These are phyloP conservation scores for Coelastrella sp. DNA, from an alignment of 139 green algal genomes.

Conservation along the genomic window DNA sequence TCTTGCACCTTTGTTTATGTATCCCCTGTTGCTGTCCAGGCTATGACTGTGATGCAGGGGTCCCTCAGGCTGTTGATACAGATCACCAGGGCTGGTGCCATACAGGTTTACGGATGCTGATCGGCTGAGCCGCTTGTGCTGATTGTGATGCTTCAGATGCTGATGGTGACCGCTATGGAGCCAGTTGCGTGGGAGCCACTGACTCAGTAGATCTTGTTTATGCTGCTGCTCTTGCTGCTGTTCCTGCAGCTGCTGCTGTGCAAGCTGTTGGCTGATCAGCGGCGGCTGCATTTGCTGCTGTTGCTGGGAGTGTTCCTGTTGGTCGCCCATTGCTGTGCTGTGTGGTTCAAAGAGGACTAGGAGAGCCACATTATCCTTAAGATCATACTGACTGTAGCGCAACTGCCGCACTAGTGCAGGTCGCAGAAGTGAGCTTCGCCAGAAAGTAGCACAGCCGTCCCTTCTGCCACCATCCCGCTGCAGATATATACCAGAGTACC, in stretches of 20 bases:
- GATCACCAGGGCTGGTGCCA: background rate
- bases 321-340: slow-evolving; percentile 7
- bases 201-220: slow-evolving; percentile 21
- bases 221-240: slow-evolving; percentile 15
- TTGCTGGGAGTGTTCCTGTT: background rate
- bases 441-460: slow-evolving; percentile 85
- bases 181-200: slow-evolving; percentile 38
- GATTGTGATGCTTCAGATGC: background rate
- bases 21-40: background rate
- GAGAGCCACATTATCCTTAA: slow-evolving; percentile 89
- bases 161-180: slow-evolving; percentile 1
- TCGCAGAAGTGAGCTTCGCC: slow-evolving; percentile 59
- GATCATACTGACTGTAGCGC: slow-evolving; percentile 60
- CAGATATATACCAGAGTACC: slow-evolving; percentile 69
- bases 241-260: slow-evolving; percentile 4
- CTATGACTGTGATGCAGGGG: slow-evolving; percentile 1
- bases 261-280: background rate
- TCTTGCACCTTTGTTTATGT: slow-evolving; percentile 18
- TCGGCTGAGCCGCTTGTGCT: background rate
- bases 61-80: slow-evolving; percentile 3
- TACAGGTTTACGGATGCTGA: background rate
- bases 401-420: slow-evolving; percentile 60
- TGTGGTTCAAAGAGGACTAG: slow-evolving; percentile 58
- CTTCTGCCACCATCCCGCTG: slow-evolving; percentile 53
- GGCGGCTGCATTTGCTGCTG: slow-evolving; percentile 25